Percentiles rank a stretch among this genome's conserved stretches.
phyloP scores from a whole-genome alignment of 73 alveolate genomes.

The Tetrahymena elliotti region DNA sequence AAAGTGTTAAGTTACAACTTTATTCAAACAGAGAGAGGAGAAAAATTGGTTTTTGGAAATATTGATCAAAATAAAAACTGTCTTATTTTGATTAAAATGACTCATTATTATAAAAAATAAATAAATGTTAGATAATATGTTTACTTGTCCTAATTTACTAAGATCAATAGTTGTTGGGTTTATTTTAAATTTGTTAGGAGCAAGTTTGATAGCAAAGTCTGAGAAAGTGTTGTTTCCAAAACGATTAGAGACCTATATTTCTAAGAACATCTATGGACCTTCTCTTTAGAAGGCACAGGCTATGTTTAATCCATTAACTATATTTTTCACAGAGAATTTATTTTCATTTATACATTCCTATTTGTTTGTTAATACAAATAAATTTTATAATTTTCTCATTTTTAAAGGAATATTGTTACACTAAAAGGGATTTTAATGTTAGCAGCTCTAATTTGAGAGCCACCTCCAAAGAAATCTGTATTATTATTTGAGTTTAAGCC shows the following conservation, averaged over 20 bases:
- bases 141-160: neutral
- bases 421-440: neutral
- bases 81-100: too few species aligned
- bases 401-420: neutral
- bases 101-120: neutral
- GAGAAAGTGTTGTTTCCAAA: neutral
- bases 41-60: neutral
- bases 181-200: neutral
- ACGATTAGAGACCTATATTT: neutral
- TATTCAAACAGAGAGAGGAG: neutral
- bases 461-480: neutral
- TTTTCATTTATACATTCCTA: neutral
- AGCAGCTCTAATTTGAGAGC: neutral
- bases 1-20: too few species aligned
- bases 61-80: too few species aligned
- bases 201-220: neutral
- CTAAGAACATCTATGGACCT: neutral
- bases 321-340: neutral
- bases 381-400: neutral
- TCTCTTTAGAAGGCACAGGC: neutral
- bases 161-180: neutral
- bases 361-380: neutral
- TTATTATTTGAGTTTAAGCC: neutral
- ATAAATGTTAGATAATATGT: neutral
- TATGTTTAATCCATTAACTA: neutral